Evolutionary conservation across 108 stramenopile genomes (phyloP), one percentile per base, ranked within the genome.

Genomic region (Phaeodactylum tricornutum): DNA sequence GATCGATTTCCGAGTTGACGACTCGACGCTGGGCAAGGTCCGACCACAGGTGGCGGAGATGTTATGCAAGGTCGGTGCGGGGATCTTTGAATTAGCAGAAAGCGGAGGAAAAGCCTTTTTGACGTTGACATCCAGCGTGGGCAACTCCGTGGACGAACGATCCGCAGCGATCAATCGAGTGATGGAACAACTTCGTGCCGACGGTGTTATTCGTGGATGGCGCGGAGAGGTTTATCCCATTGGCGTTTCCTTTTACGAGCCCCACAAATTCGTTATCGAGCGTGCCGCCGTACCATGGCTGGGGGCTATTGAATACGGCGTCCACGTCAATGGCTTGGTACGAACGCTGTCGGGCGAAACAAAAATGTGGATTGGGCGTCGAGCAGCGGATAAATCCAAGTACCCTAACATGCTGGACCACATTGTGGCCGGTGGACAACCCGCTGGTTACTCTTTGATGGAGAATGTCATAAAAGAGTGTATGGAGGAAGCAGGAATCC

Each of bases 401-500:
- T 95, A 60, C 55, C 87, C 89, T 1, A 77, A 84, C 19, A 81
- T 80, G 75, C 57, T 92, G 44, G 94, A 95, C 73, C 94, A 95
- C 46, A 66, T 95, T 40, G 90, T 83, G 4, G 94, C 94, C 7
- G 94, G 94, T 8, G 88, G 85, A 15, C 80, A 83, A 50, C 87
- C 90, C 17, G 64, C 77, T 17, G 89, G 87, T 0, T 43, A 87
- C 9, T 47, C 66, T n/a, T 49, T 84, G 9, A 62, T 85, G 53
- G 94, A 92, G 29, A 87, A 91, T 66, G 86, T 86, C 5, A 45
- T 92, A 19, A 88, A 90, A 59, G 94, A 95, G 65, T 90, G 85
- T 43, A 61, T 48, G 21, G 94, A 95, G 53, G 94, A 95, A 56
- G 89, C 89, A 16, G 85, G 81, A 1, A 81, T 92, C 25, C 79